Evolutionary conservation across 2,329 filamentous ascomycete species (phyloP).

Genomic region (Xylaria sp.): DNA sequence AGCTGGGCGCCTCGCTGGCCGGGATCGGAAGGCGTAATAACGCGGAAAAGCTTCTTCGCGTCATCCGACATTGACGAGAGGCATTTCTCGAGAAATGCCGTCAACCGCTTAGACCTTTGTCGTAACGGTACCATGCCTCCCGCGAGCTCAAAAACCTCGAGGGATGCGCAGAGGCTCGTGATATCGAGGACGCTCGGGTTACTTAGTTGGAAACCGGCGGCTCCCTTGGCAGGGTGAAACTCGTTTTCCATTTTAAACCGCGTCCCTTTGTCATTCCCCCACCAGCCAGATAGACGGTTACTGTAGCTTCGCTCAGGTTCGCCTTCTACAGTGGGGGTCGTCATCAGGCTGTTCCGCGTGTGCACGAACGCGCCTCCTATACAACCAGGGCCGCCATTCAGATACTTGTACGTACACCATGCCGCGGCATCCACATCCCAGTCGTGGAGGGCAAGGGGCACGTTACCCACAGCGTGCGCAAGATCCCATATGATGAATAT

Average conservation of each 20-base stretch:
- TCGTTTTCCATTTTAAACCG: conserved; percentile 81
- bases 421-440: conserved; percentile 83
- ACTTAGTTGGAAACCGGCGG: conserved; percentile 79
- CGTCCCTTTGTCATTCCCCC: conserved; percentile 76
- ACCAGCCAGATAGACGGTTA: conserved; percentile 80
- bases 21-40: conserved; percentile 74
- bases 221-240: conserved; percentile 77
- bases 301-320: conserved; percentile 52
- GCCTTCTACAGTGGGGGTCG: conserved; percentile 49
- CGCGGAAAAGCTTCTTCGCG: conserved; percentile 57
- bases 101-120: conserved; percentile 72
- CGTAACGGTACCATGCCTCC: conserved; percentile 70
- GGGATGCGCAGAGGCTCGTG: conserved; percentile 73
- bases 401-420: conserved; percentile 88
- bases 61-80: conserved; percentile 57
- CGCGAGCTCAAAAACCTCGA: conserved; percentile 77
- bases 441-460: conserved; percentile 75
- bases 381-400: conserved; percentile 79
- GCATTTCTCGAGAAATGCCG: conserved; percentile 73
- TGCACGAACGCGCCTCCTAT: conserved; percentile 82
- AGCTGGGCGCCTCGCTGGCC: conserved; percentile 77
- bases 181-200: conserved; percentile 82
- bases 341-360: conserved; percentile 66
- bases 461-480: conserved; percentile 82
- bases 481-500: conserved; percentile 83